phyloP scores from a whole-genome alignment of 2,329 filamentous ascomycete species.

The Colletotrichum cordylinicola region DNA sequence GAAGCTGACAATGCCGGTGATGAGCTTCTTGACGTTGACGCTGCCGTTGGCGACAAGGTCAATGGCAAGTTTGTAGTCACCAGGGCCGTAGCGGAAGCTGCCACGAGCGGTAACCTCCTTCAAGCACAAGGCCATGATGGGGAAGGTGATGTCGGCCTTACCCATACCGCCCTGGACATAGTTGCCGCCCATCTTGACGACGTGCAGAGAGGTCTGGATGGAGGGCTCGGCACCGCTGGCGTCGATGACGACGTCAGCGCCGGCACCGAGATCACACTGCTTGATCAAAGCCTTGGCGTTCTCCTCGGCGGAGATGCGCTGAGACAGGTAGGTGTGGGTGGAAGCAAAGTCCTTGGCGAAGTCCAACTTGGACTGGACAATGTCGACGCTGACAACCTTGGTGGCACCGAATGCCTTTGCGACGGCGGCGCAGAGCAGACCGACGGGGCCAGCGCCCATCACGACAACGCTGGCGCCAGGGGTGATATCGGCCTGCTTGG shows the following conservation, averaged over 20 bases:
- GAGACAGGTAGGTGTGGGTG: constrained; percentile 72
- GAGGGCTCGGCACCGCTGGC: constrained; percentile 80
- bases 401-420: constrained; percentile 84
- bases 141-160: constrained; percentile 84
- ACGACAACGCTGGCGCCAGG: constrained; percentile 82
- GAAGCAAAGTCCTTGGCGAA: constrained; percentile 79
- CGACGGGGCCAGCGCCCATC: constrained; percentile 88
- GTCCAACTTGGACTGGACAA: constrained; percentile 78
- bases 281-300: constrained; percentile 75
- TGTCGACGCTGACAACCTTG: constrained; percentile 87
- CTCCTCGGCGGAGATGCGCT: constrained; percentile 68
- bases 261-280: constrained; percentile 66
- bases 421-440: constrained; percentile 85
- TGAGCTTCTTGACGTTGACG: constrained; percentile 82
- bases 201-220: constrained; percentile 77
- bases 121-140: constrained; percentile 86
- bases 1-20: constrained; percentile 81
- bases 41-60: constrained; percentile 75
- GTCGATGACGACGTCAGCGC: constrained; percentile 82
- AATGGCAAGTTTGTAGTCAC: constrained; percentile 86
- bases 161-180: constrained; percentile 94
- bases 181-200: constrained; percentile 72
- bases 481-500: constrained; percentile 72
- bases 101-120: constrained; percentile 90
- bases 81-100: constrained; percentile 87